Evolutionary conservation across 2,329 filamentous ascomycete genomes (phyloP).

Genomic region (Fusarium pseudonygamai): DNA sequence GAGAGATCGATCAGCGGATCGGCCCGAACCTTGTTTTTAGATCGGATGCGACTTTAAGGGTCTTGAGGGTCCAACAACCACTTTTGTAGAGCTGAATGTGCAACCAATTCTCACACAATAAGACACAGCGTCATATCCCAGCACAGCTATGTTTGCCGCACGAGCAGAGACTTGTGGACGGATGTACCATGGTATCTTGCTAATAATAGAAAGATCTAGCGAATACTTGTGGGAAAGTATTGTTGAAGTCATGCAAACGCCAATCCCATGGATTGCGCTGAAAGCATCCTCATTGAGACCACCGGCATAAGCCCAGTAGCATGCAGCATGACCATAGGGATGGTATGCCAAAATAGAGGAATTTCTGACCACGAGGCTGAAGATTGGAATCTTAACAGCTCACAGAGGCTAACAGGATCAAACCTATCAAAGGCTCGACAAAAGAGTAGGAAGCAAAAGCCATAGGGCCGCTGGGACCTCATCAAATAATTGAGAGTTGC

Average conservation of each 20-base stretch:
- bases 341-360: neutral
- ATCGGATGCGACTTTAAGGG: neutral
- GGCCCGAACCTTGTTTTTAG: neutral
- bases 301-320: neutral
- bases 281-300: rapidly evolving
- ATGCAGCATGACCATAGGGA: rapidly evolving
- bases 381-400: neutral
- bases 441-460: neutral
- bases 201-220: neutral
- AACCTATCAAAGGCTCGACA: neutral
- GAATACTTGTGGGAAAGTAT: neutral
- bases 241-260: rapidly evolving
- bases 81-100: neutral
- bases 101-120: neutral
- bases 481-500: neutral
- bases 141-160: neutral
- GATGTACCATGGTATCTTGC: too few relatives aligned
- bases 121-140: neutral
- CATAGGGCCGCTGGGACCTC: neutral
- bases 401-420: neutral
- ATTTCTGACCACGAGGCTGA: rapidly evolving
- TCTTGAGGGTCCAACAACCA: too few relatives aligned
- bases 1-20: neutral
- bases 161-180: too few relatives aligned
- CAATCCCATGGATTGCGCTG: neutral